Conservation (phyloP, 2,329 filamentous ascomycete species). For the Lasiodiplodia hormozganensis region DNA sequence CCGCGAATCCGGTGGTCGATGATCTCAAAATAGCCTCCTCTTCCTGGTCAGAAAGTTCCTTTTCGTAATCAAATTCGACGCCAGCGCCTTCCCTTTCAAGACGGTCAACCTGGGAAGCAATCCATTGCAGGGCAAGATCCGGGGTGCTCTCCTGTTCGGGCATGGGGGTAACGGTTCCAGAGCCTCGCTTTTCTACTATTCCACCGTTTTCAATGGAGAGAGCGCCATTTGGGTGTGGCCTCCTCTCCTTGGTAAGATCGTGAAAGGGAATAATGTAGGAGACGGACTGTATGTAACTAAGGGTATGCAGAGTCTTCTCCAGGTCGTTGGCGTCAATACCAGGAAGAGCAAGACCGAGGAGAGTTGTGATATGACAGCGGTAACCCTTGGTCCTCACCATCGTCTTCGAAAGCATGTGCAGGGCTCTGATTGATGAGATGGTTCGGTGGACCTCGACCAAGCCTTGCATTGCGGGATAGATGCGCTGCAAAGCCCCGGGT, state of each 20-base stretch:
- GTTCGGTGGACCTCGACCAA: constrained; percentile 97
- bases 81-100: constrained; percentile 89
- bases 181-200: constrained; percentile 9
- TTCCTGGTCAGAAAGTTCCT: constrained; percentile 81
- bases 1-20: constrained; percentile 90
- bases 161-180: constrained; percentile 42
- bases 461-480: constrained; percentile 96
- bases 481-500: constrained; percentile 90
- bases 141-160: constrained; percentile 49
- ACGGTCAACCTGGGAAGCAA: constrained; percentile 90
- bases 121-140: constrained; percentile 84
- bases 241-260: constrained; percentile 71
- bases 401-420: constrained; percentile 90
- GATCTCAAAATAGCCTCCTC: constrained; percentile 89
- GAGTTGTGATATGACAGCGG: constrained; percentile 90
- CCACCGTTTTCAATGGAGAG: constrained; percentile 19
- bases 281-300: constrained; percentile 94
- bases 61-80: constrained; percentile 83
- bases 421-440: constrained; percentile 86
- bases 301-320: constrained; percentile 92
- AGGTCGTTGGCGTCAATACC: constrained; percentile 98
- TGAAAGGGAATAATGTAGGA: constrained; percentile 95
- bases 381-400: constrained; percentile 96
- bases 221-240: not conserved
- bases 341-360: constrained; percentile 89